Evolutionary conservation across 495 filamentous ascomycete species (phyloP).

Genomic region (Talaromyces liani): DNA sequence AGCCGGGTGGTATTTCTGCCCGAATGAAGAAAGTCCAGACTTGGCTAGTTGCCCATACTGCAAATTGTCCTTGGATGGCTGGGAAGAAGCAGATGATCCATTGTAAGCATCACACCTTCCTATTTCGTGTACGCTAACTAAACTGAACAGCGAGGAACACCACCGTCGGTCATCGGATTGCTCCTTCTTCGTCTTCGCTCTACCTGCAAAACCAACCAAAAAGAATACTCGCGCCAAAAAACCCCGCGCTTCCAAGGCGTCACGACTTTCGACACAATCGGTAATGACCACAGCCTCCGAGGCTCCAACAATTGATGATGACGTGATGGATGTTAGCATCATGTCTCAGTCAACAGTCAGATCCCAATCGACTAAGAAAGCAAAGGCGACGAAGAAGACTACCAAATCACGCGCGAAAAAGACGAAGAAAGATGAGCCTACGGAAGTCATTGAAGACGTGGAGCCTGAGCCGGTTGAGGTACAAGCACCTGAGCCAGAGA

Average conservation of each 20-base stretch:
- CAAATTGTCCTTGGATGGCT: conserved; percentile 74
- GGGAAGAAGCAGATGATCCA: conserved; percentile 87
- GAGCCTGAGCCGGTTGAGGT: conserved; percentile 23
- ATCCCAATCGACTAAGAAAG: conserved; percentile 35
- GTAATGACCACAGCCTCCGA: conserved; percentile 46
- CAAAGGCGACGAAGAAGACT: conserved; percentile 44
- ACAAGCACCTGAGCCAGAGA: conserved; percentile 24
- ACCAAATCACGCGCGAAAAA: conserved; percentile 32
- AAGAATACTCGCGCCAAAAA: conserved; percentile 50
- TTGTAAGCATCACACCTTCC: conserved; percentile 45
- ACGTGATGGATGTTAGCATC: conserved; percentile 58
- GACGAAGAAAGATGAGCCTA: conserved; percentile 51
- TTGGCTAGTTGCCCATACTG: conserved; percentile 87
- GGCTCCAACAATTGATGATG: conserved; percentile 48
- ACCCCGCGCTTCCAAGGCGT: conserved; percentile 56
- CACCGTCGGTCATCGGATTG: conserved; percentile 69
- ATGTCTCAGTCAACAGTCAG: conserved; percentile 36
- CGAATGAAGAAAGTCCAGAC: conserved; percentile 70
- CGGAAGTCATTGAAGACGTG: conserved; percentile 33
- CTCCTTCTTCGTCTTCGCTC: conserved; percentile 63
- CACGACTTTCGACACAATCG: conserved; percentile 66
- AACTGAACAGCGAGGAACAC: conserved; percentile 68
- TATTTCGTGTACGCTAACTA: conserved; percentile 18
- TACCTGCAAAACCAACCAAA: conserved; percentile 33
- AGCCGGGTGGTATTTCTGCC: conserved; percentile 90